A percentile compares a stretch with the other conserved stretches of the same genome.
These are phyloP conservation scores for Cladorrhinum samala DNA, from an alignment of 495 filamentous ascomycete genomes.

Conservation along the genomic window DNA sequence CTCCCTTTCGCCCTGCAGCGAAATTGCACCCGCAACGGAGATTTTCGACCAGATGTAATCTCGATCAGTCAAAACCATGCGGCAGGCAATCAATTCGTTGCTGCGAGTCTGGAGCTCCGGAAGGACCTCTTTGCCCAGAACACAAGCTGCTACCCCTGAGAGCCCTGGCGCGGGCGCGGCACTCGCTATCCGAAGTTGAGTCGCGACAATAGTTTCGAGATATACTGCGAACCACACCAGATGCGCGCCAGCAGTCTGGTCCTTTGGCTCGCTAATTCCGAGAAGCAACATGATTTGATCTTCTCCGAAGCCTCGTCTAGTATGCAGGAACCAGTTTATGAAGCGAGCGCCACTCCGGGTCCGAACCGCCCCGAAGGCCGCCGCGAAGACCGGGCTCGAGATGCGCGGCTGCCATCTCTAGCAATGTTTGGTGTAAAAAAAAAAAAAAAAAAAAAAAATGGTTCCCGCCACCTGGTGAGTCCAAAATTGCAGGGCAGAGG, in stretches of 20 bases:
- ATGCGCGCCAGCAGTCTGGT: constrained; percentile 4
- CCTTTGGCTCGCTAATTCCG: constrained; percentile 1
- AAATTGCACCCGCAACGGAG: background rate
- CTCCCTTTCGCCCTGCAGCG: background rate
- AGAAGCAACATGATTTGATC: background rate
- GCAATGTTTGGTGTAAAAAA: background rate
- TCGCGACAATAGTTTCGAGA: background rate
- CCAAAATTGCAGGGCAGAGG: constrained; percentile 1
- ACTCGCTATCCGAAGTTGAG: background rate
- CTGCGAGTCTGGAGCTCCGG: background rate
- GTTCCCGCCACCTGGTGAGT: constrained; percentile 1
- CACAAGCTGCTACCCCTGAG: background rate
- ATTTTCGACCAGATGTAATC: background rate
- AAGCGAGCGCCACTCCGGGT: constrained; percentile 21
- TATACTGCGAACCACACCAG: constrained; percentile 1
- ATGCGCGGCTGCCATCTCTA: background rate
- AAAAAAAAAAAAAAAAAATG: background rate
- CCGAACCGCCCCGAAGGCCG: constrained; percentile 11
- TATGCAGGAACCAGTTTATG: constrained; percentile 22
- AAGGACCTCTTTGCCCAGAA: background rate
- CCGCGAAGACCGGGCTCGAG: background rate
- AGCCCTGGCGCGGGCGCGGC: background rate
- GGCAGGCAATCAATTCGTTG: background rate
- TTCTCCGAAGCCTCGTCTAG: constrained; percentile 3
- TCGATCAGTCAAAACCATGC: background rate